These are phyloP conservation scores for Heritiera fomes DNA, from an alignment of 345 rosid species.

Conservation along the genomic window DNA sequence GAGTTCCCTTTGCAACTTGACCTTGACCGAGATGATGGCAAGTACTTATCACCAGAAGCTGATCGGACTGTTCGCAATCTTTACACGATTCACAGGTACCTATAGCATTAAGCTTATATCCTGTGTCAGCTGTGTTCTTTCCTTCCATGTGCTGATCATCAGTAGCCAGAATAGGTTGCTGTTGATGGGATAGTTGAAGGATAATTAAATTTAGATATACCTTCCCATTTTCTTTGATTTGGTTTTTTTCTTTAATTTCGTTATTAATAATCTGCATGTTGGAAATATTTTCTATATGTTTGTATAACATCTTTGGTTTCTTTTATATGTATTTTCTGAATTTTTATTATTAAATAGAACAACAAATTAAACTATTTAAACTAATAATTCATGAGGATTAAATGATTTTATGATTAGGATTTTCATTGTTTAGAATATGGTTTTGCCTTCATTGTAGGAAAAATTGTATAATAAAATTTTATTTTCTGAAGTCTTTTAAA, in stretches of 20 bases:
- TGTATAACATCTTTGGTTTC: neutral
- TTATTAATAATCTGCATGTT: neutral
- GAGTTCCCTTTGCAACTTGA: constrained; percentile 96
- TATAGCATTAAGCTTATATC: neutral
- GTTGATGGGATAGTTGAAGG: neutral
- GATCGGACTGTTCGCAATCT: constrained; percentile 88
- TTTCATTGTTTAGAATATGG: neutral
- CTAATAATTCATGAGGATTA: neutral
- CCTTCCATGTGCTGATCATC: neutral
- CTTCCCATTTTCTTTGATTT: neutral
- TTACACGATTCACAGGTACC: constrained; percentile 81
- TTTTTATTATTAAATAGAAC: neutral
- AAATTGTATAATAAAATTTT: too few species aligned
- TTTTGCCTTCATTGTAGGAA: too few species aligned
- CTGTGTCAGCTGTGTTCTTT: neutral
- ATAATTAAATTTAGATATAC: neutral
- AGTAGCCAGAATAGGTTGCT: neutral
- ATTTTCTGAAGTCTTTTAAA: too few species aligned
- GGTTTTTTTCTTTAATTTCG: neutral
- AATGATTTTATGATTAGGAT: neutral
- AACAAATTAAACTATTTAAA: neutral
- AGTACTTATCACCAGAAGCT: constrained; percentile 84
- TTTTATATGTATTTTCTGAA: neutral
- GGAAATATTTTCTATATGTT: neutral
- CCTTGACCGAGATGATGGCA: constrained; percentile 77